Evolutionary conservation across 2,329 filamentous ascomycete genomes (phyloP).

Genomic region (Botrytis byssoidea): DNA sequence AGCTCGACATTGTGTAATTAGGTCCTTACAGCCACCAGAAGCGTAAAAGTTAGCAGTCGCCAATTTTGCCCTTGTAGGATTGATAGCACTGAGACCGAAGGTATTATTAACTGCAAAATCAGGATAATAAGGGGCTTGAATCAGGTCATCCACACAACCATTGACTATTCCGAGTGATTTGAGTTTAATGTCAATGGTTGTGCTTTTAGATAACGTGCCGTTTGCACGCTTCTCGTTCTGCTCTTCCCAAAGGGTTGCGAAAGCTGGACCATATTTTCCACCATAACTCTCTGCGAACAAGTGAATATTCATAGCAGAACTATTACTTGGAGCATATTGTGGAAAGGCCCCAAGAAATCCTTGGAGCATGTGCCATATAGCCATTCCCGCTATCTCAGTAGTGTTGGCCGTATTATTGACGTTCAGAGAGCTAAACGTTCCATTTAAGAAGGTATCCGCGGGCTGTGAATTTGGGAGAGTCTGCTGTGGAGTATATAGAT

Average conservation of each 20-base stretch:
- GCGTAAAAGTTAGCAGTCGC: slow-evolving; percentile 47
- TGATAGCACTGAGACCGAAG: slow-evolving; percentile 60
- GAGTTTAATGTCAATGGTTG: slow-evolving; percentile 59
- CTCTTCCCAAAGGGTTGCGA: slow-evolving; percentile 56
- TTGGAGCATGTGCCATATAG: slow-evolving; percentile 59
- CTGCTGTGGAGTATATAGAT: slow-evolving; percentile 44
- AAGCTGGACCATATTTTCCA: slow-evolving; percentile 67
- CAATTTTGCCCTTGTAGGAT: slow-evolving; percentile 49
- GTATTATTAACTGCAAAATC: slow-evolving; percentile 62
- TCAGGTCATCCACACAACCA: slow-evolving; percentile 64
- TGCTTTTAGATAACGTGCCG: slow-evolving; percentile 49
- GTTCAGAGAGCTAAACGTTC: slow-evolving; percentile 62
- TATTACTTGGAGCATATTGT: slow-evolving; percentile 54
- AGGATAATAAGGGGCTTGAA: slow-evolving; percentile 58
- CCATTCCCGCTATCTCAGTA: slow-evolving; percentile 52
- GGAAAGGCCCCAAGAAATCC: slow-evolving; percentile 59
- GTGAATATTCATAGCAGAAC: slow-evolving; percentile 55
- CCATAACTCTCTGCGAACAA: slow-evolving; percentile 70
- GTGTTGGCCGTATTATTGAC: slow-evolving; percentile 46
- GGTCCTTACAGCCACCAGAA: slow-evolving; percentile 52
- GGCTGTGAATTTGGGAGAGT: slow-evolving; percentile 34
- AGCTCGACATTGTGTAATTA: slow-evolving; percentile 52
- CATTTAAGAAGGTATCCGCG: slow-evolving; percentile 51
- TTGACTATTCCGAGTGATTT: slow-evolving; percentile 68
- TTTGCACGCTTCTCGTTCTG: slow-evolving; percentile 59